Conservation (phyloP, 306 rosid genomes). For the Trifolium repens region DNA sequence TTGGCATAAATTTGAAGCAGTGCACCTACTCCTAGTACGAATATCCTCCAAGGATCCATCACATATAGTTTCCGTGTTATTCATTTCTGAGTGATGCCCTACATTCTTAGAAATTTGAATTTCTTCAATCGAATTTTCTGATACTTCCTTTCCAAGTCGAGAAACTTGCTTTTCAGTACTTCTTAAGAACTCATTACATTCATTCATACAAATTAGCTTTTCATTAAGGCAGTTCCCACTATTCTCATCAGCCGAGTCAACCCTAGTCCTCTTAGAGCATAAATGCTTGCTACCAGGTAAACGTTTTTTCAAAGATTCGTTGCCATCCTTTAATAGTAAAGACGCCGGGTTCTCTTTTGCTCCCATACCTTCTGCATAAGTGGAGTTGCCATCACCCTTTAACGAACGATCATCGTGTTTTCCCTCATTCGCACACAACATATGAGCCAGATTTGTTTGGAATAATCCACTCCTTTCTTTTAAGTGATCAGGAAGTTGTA, state of each 20-base stretch:
- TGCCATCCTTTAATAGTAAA: conserved; percentile 38
- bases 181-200: conserved; percentile 39
- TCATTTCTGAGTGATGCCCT: conserved; percentile 36
- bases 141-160: conserved; percentile 29
- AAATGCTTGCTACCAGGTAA: conserved; percentile 33
- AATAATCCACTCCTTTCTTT: conserved; percentile 60
- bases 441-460: conserved; percentile 30
- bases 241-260: conserved; percentile 12
- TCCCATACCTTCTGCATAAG: conserved; percentile 41
- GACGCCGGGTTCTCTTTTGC: conserved; percentile 42
- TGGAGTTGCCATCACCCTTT: conserved; percentile 14
- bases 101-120: not conserved
- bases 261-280: conserved; percentile 52
- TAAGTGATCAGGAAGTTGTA: conserved; percentile 58
- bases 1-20: conserved; percentile 41
- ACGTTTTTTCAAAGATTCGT: conserved; percentile 32
- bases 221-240: conserved; percentile 1
- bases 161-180: conserved; percentile 39
- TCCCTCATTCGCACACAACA: conserved; percentile 32
- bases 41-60: conserved; percentile 42
- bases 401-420: not conserved
- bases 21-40: conserved; percentile 26
- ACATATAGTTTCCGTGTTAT: conserved; percentile 33
- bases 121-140: conserved; percentile 44
- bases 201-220: conserved; percentile 31